Base-by-base conservation (phyloP, 768 basidiomycete genomes). In the Leccinum incarnatum region DNA sequence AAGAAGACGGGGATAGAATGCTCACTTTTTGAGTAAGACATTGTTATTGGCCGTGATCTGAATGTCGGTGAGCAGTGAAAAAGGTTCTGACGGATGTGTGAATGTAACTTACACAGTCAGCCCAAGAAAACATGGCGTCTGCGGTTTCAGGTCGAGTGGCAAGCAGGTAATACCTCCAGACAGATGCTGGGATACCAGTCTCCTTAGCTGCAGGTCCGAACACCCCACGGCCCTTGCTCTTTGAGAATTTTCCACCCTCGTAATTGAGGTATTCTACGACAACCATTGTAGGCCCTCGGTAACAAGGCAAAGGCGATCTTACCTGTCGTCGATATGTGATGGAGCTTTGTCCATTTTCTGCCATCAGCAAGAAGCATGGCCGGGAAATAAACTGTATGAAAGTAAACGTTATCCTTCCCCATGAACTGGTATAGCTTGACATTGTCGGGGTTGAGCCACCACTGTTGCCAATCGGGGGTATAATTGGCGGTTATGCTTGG, bases 321-420 rank as follows among this genome's bases (percentile, higher is more conserved):
- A 94, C 95, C 95, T 36, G 97, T 99, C 1, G 94, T 94, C 4
- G 95, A 96, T 51, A 99, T 77, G 75, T 97, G 94, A 72, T 96
- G 91, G 4, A 98, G 81, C 71, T 77, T 95, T 25, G 96, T 97
- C 97, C 97, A 99, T 61, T 87, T 78, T 53, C 92, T 84, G 17
- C 92, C 90, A 63, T 98, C 95, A 3, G 86, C 97, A 59, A 98
- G 76, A 67, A 93, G 84, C 57, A 94, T 86, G 4, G 93, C 88
- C 29, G 97, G 96, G 79, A 87, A 99, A 67, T 93, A 93, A 42
- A 99, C 85, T 0, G 93, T 93, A 74, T 99, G 97, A 84, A 99
- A 99, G 75, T 96, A 98, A 52, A 95, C 93, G 62, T 95, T 98
- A 72, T 98, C 96, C 77, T 99, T 99, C 70, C 97, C 97, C 97